phyloP scores from a whole-genome alignment of 2,329 filamentous ascomycete genomes.

The Fusarium compactum region DNA sequence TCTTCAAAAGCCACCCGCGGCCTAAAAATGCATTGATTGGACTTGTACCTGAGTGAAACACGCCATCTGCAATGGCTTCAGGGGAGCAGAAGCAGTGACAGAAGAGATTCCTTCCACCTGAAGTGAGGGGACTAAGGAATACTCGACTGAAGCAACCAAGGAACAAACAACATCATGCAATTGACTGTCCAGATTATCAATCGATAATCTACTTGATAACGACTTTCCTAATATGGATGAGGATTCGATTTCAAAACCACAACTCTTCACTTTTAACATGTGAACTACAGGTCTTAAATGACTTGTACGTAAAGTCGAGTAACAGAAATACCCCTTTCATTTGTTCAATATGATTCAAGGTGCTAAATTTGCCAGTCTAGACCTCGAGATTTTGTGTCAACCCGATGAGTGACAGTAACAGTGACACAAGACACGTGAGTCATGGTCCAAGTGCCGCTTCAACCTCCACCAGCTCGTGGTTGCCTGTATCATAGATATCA shows the following conservation, averaged over 20 bases:
- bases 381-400: background rate
- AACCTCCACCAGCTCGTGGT: background rate
- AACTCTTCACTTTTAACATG: constrained; percentile 2
- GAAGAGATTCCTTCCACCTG: constrained; percentile 7
- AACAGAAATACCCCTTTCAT: background rate
- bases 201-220: background rate
- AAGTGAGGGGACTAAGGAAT: constrained; percentile 6
- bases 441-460: background rate
- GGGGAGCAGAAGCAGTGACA: constrained; percentile 20
- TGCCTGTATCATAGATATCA: background rate
- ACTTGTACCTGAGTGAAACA: constrained; percentile 44
- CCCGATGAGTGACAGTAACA: background rate
- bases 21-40: constrained; percentile 36
- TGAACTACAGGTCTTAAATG: constrained; percentile 1
- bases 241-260: background rate
- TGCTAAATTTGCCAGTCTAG: background rate
- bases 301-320: constrained; percentile 13
- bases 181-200: constrained; percentile 8
- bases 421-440: constrained; percentile 7
- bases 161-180: constrained; percentile 12
- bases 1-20: constrained; percentile 39
- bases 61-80: constrained; percentile 33
- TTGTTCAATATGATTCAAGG: background rate
- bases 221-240: constrained; percentile 8
- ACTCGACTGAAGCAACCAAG: constrained; percentile 14